phyloP scores from a whole-genome alignment of 768 basidiomycete genomes.

The Termitomyces sp. region DNA sequence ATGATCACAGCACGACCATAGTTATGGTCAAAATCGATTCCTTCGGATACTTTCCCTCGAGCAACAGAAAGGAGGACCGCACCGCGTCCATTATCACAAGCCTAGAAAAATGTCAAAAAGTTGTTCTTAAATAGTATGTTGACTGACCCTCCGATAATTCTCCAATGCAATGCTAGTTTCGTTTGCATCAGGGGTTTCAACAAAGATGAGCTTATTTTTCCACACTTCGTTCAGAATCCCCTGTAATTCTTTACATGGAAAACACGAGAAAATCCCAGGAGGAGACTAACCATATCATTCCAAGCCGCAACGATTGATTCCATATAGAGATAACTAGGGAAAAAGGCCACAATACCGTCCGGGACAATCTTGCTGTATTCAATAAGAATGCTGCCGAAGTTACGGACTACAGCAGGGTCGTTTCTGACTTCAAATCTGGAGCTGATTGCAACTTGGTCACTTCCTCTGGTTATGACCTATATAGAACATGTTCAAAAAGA shows the following conservation, averaged over 20 bases:
- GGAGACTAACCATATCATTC: conserved; percentile 92
- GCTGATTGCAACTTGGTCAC: conserved; percentile 97
- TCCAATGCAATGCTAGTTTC: conserved; percentile 98
- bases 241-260: conserved; percentile 36
- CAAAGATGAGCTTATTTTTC: conserved; percentile 99
- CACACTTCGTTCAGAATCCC: conserved; percentile 98
- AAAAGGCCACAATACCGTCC: conserved; percentile 98
- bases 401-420: conserved; percentile 97
- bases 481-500: background rate
- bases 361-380: conserved; percentile 98
- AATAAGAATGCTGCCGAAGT: conserved; percentile 96
- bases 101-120: conserved; percentile 40
- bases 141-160: conserved; percentile 85
- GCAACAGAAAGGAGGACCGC: conserved; percentile 96
- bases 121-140: background rate
- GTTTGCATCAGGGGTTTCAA: conserved; percentile 98
- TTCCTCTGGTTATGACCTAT: conserved; percentile 97
- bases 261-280: background rate
- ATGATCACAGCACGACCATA: conserved; percentile 99
- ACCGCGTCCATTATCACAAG: conserved; percentile 97
- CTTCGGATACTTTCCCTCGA: conserved; percentile 98
- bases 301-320: conserved; percentile 99
- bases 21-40: conserved; percentile 99
- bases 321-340: conserved; percentile 99
- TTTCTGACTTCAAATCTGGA: conserved; percentile 98